phyloP scores from a whole-genome alignment of 345 rosid species.

The Hypericum androsaemum region DNA sequence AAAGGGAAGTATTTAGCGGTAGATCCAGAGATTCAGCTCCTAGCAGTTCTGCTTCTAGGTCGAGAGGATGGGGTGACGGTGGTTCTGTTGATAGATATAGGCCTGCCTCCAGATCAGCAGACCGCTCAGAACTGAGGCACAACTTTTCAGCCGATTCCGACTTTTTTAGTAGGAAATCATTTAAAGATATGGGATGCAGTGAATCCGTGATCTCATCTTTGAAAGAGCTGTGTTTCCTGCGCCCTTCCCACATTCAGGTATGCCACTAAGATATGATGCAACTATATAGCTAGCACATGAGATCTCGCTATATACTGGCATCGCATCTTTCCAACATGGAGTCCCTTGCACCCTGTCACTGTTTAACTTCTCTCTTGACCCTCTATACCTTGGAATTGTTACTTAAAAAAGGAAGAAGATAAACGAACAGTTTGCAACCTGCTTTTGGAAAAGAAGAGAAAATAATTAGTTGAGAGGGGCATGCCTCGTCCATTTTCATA shows the following conservation, averaged over 20 bases:
- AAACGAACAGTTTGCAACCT: no score
- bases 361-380: no score
- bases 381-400: no score
- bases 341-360: no score
- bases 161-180: constrained; percentile 66
- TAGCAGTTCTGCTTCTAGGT: constrained; percentile 32
- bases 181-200: constrained; percentile 63
- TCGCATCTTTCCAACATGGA: neutral
- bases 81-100: constrained; percentile 16
- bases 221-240: constrained; percentile 40
- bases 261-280: neutral
- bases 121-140: constrained; percentile 15
- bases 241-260: constrained; percentile 87
- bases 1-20: constrained; percentile 9
- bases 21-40: constrained; percentile 20
- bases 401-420: no score
- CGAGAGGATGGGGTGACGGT: constrained; percentile 46
- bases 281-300: constrained; percentile 1
- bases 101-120: constrained; percentile 18
- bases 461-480: no score
- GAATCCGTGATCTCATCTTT: constrained; percentile 59
- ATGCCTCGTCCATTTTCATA: no score
- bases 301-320: neutral
- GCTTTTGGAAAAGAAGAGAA: no score
- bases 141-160: constrained; percentile 28